phyloP scores from a whole-genome alignment of 1,284 basidiomycete species.

The Malassezia equina region DNA sequence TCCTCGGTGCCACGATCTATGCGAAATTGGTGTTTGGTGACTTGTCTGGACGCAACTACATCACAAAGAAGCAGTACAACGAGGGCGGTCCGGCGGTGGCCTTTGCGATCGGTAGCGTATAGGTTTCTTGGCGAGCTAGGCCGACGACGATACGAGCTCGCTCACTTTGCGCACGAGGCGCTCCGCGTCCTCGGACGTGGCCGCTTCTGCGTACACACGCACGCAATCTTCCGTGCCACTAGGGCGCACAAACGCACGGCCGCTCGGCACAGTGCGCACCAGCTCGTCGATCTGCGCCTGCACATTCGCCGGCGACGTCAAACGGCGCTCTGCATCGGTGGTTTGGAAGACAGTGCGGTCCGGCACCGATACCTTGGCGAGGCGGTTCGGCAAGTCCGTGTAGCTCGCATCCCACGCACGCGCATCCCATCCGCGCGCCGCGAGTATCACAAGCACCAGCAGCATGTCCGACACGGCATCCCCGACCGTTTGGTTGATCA shows the following conservation, averaged over 20 bases:
- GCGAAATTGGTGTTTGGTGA: constrained; percentile 44
- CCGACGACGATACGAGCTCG: constrained; percentile 28
- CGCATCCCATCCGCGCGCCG: constrained; percentile 55
- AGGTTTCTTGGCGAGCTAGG: neutral
- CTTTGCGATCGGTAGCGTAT: constrained; percentile 18
- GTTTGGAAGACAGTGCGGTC: constrained; percentile 80
- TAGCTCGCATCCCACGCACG: constrained; percentile 88
- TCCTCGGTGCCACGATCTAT: constrained; percentile 44
- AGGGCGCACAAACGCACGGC: constrained; percentile 84
- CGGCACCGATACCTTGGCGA: constrained; percentile 86
- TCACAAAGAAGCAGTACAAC: constrained; percentile 44
- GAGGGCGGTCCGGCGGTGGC: constrained; percentile 32
- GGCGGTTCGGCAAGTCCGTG: constrained; percentile 82
- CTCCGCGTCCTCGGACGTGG: constrained; percentile 63
- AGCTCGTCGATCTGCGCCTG: constrained; percentile 80
- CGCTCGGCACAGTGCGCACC: constrained; percentile 68
- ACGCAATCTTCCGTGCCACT: constrained; percentile 98
- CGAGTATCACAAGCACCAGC: constrained; percentile 82
- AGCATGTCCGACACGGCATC: constrained; percentile 95
- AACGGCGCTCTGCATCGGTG: constrained; percentile 80
- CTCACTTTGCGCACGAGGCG: constrained; percentile 32
- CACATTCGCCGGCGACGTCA: constrained; percentile 68
- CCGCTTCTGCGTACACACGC: constrained; percentile 90
- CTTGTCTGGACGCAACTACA: constrained; percentile 31
- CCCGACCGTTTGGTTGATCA: constrained; percentile 98